Base-by-base conservation (phyloP, 192 early-diverging fungal genomes). In the Funneliformis mosseae region DNA sequence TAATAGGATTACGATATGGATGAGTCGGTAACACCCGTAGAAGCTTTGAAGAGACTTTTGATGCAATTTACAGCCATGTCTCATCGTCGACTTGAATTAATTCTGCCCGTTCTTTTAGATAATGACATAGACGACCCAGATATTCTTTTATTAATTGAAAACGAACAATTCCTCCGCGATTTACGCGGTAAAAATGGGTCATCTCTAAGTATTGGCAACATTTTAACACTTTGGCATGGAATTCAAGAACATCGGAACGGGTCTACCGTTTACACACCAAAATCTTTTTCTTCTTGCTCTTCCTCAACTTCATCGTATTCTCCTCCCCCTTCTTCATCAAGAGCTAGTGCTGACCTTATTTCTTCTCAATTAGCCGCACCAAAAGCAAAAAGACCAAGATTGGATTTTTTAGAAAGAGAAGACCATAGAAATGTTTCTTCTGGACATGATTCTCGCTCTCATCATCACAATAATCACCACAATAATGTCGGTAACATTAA, bases 91-190 rank as follows among this genome's bases (percentile, higher is more conserved):
- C 60, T 79, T 60, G 45, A 69, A 28, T n/a, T 55, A 5, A 79
- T 79, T 21, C 60, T 79, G 55, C 78, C 78, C 42, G 41, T 79
- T 23, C 68, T 79, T 41, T 43, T 79, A 38, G 78, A 79, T 43
- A 79, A 79, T 71, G 78, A 79, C 25, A 79, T 79, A 79, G 78
- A 79, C 39, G 67, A 79, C 68, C 78, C 78, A 25, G 78, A 79
- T n/a, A 79, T 79, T 59, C 55, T 79, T 41, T 48, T 79, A 23
- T 59, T 79, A 60, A 79, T 79, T 60, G 68, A 79, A 33, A 79
- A 71, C 60, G 78, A 79, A 71, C 62, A 79, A 55, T 79, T 71
- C 41, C 68, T 79, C 11, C 66, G 68, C 16, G 78, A 79, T 41
- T 33, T 79, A 28, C 78, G 69, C 18, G 55, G 78, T 71, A 79